phyloP scores from a whole-genome alignment of 202 grass and related monocot species.

The Schoenoplectus triqueter region DNA sequence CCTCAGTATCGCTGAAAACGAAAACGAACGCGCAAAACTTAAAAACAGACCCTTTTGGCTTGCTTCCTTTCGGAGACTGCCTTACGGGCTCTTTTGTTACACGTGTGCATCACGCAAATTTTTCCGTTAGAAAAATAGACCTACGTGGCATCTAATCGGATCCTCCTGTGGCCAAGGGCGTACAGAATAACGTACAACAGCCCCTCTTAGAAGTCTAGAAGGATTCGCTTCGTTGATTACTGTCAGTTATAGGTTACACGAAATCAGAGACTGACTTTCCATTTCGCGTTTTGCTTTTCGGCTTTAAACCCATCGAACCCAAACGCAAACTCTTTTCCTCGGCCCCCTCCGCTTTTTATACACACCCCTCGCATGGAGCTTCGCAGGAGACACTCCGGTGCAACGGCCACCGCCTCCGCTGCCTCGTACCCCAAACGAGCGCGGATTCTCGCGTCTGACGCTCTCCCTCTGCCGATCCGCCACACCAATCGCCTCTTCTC shows the following conservation, averaged over 20 bases:
- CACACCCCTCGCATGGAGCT: constrained; percentile 19
- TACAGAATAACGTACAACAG: not conserved
- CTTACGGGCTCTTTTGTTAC: not conserved
- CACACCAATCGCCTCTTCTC: constrained; percentile 82
- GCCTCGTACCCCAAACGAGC: constrained; percentile 26
- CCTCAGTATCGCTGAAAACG: no score
- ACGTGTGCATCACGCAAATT: constrained; percentile 1
- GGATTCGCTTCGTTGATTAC: not conserved
- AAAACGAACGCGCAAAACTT: no score
- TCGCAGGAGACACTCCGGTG: constrained; percentile 30
- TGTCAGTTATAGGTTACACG: not conserved
- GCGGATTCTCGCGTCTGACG: constrained; percentile 68
- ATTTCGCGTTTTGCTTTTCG: not conserved
- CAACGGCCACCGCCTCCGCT: constrained; percentile 23
- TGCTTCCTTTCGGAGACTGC: not conserved
- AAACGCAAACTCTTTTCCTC: not conserved
- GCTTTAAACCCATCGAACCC: constrained; percentile 33
- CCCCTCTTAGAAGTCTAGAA: fast-evolving
- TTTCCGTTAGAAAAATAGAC: not conserved
- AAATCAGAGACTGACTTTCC: not conserved
- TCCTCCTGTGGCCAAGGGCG: not conserved
- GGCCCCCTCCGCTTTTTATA: not conserved
- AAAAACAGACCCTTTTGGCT: not conserved
- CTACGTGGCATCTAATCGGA: not conserved
- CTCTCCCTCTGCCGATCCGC: constrained; percentile 83